Conservation (phyloP, 345 rosid genomes). For the Rhodamnia rubescens region DNA sequence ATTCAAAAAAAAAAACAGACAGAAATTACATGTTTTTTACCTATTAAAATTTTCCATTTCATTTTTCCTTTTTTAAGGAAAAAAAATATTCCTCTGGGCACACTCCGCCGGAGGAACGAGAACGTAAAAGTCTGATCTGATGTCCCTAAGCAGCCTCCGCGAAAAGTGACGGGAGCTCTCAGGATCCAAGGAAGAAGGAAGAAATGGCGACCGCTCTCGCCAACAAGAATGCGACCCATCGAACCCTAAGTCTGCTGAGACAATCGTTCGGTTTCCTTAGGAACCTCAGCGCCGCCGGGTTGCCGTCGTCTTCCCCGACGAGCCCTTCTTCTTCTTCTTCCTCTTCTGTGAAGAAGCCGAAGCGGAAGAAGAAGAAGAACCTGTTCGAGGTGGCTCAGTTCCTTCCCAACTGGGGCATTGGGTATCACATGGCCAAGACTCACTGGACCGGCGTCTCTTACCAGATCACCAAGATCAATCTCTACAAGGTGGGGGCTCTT, state of each 20-base stretch:
- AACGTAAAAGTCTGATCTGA: too few species aligned
- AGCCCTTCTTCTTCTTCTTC: conserved; percentile 5
- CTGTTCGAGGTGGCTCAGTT: conserved; percentile 91
- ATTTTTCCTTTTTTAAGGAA: background rate
- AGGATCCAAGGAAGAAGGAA: too few species aligned
- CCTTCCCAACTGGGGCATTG: conserved; percentile 89
- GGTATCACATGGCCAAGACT: conserved; percentile 87
- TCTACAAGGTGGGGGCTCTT: conserved; percentile 57
- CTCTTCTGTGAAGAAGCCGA: conserved; percentile 25
- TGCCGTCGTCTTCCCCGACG: conserved; percentile 11
- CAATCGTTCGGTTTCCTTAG: conserved; percentile 33
- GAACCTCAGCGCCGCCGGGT: conserved; percentile 26
- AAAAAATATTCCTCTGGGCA: background rate
- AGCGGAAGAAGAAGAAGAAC: conserved; percentile 80
- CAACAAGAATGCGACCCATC: conserved; percentile 18
- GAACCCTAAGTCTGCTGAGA: conserved; percentile 17
- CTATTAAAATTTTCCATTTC: too few species aligned
- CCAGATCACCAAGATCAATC: conserved; percentile 90
- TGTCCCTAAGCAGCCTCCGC: too few species aligned
- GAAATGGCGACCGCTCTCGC: conserved; percentile 30
- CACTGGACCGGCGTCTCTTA: conserved; percentile 88
- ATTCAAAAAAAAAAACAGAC: background rate
- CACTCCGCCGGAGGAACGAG: too few species aligned
- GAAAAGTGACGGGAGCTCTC: too few species aligned
- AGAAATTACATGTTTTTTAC: background rate